phyloP scores from a whole-genome alignment of 2,329 filamentous ascomycete species.

The Simplicillium sp. region DNA sequence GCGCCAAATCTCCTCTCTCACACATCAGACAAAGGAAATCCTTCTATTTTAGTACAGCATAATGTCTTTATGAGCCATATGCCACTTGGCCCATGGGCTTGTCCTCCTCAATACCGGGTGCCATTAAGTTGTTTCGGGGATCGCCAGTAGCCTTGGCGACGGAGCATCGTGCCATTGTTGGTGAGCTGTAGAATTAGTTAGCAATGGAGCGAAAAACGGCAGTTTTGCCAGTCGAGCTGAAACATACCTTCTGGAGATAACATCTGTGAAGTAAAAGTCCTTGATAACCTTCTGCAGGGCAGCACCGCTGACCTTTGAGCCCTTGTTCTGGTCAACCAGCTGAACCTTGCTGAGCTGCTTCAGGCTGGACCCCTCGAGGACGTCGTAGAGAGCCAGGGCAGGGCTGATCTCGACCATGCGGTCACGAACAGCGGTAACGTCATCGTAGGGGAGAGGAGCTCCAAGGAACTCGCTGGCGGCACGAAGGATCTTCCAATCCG shows the following conservation, averaged over 20 bases:
- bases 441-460: constrained; percentile 81
- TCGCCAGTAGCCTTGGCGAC: constrained; percentile 80
- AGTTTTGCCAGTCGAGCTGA: background rate
- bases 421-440: constrained; percentile 79
- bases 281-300: constrained; percentile 80
- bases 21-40: constrained; percentile 21
- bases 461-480: constrained; percentile 87
- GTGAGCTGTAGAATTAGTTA: constrained; percentile 53
- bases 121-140: constrained; percentile 71
- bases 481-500: constrained; percentile 98
- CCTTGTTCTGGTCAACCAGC: constrained; percentile 94
- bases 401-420: constrained; percentile 95
- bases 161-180: constrained; percentile 96
- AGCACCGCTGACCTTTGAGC: constrained; percentile 58
- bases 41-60: constrained; percentile 25
- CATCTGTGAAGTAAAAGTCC: constrained; percentile 98
- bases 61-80: constrained; percentile 39
- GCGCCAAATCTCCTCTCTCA: background rate
- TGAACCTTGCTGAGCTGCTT: constrained; percentile 80
- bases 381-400: constrained; percentile 78
- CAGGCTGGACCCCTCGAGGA: constrained; percentile 74
- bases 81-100: constrained; percentile 52
- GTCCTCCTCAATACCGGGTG: constrained; percentile 56
- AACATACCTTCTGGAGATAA: constrained; percentile 85
- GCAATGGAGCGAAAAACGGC: constrained; percentile 8